Evolutionary conservation across 345 rosid species (phyloP), one percentile per base, ranked within the genome.

Genomic region (Eucalyptus marginata): DNA sequence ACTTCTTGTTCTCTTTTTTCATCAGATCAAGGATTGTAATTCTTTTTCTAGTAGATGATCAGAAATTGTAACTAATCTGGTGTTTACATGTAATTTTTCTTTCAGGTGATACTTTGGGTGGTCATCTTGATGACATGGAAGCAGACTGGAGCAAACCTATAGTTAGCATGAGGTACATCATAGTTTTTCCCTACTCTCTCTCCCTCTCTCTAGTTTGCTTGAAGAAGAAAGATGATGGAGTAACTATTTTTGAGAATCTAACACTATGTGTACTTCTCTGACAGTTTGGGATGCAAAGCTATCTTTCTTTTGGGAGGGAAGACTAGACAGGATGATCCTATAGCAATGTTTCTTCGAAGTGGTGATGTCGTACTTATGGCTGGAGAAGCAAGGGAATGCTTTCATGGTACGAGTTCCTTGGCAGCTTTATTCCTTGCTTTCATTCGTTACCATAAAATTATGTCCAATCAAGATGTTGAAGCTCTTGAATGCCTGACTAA

Each of bases 121-220:
- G 99, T 47, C 99, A 98, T 91, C 94, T 96, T 88, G 99, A 96
- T 93, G 99, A 96, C 89, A 96, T 96, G 99, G 99, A 97, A 94
- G 95, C 91, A 40, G 99, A 96, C 88, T 98, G 98, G 99, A 96
- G 97, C 89, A 98, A 95, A 89, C 98, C 99, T 50, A 96, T 98
- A 83, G 98, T 96, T 87, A 98, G 99, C 97, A 91, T 98, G 93
- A 98, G 99, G 99, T 96, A 91, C 49, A 43, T 58, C 10, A 87
- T 58, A 27, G 27, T 58, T 44, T 66, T 58, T 36, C 50, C 58
- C 51, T 16, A 27, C 40, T 36, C 40, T 18, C 68, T 33, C 40
- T 50, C 40, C 22, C 59, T 66, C 40, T 50, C 86, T 36, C 29
- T 51, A n/a, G 2, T 27, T 49, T 86, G 50, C 81, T 66, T 46